These are phyloP conservation scores for Cystobasidium tubakii DNA, from an alignment of 768 basidiomycete genomes.

Conservation along the genomic window DNA sequence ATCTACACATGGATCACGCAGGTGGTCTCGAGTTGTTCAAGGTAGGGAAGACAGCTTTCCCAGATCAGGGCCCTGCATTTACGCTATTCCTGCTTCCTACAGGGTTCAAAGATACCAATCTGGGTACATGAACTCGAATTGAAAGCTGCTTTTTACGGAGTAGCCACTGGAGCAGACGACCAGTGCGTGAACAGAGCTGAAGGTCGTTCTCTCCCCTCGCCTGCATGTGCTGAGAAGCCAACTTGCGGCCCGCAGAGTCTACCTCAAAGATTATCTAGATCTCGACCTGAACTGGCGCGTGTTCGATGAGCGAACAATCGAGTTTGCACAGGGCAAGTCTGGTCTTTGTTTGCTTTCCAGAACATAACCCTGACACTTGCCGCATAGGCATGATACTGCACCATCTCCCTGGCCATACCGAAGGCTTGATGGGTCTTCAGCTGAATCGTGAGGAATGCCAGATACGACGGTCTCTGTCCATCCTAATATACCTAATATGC, in stretches of 20 bases:
- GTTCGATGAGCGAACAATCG: constrained; percentile 29
- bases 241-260: background rate
- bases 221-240: no score
- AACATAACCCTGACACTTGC: background rate
- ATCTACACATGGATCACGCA: constrained; percentile 36
- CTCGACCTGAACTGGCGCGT: constrained; percentile 33
- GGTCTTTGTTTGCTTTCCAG: background rate
- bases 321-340: constrained; percentile 24
- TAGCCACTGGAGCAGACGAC: constrained; percentile 30
- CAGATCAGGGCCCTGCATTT: background rate
- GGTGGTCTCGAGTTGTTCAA: constrained; percentile 38
- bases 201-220: background rate
- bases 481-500: no score
- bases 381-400: constrained; percentile 33
- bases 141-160: constrained; percentile 30
- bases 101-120: constrained; percentile 25
- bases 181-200: background rate
- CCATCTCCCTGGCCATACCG: constrained; percentile 37
- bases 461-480: background rate
- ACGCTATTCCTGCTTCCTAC: background rate
- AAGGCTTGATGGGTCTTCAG: constrained; percentile 37
- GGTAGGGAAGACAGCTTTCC: background rate
- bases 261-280: constrained; percentile 29
- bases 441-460: constrained; percentile 30
- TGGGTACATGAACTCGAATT: constrained; percentile 38